Percentiles rank a stretch among this genome's conserved stretches.
phyloP scores from a whole-genome alignment of 768 basidiomycete genomes.

The Lactarius psammicola region DNA sequence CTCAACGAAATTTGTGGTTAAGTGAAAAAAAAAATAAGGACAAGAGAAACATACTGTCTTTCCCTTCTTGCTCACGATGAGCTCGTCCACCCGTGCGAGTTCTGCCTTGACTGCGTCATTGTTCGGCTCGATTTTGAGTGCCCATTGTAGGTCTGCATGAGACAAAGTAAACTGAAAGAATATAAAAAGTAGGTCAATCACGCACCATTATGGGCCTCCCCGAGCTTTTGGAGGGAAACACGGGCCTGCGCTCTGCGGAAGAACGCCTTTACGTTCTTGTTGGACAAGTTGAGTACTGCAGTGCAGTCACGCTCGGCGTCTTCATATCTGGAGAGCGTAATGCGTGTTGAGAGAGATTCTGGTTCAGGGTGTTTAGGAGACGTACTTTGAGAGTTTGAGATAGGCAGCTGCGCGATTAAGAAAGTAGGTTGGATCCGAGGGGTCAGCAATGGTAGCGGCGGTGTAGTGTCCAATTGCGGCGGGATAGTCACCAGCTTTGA shows the following conservation, averaged over 20 bases:
- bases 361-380: conserved; percentile 32
- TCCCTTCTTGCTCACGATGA: conserved; percentile 40
- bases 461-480: conserved; percentile 86
- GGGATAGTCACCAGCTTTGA: conserved; percentile 77
- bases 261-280: conserved; percentile 71
- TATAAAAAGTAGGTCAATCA: conserved; percentile 8
- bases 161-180: conserved; percentile 5
- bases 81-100: conserved; percentile 48
- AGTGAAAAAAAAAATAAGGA: not conserved
- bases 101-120: conserved; percentile 66
- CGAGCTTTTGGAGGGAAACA: conserved; percentile 49
- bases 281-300: conserved; percentile 53
- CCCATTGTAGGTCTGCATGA: conserved; percentile 56
- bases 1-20: not conserved
- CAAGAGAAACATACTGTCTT: conserved; percentile 28
- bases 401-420: conserved; percentile 91
- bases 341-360: not conserved
- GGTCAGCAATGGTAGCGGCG: conserved; percentile 69
- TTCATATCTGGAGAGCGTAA: conserved; percentile 14
- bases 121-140: conserved; percentile 58
- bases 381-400: conserved; percentile 93
- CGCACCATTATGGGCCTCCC: conserved; percentile 64
- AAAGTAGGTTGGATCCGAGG: conserved; percentile 69
- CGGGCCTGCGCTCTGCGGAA: conserved; percentile 79
- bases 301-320: conserved; percentile 51